Evolutionary conservation across 345 rosid genomes (phyloP), one percentile per base, ranked within the genome.

Genomic region (Sapria himalayana): DNA sequence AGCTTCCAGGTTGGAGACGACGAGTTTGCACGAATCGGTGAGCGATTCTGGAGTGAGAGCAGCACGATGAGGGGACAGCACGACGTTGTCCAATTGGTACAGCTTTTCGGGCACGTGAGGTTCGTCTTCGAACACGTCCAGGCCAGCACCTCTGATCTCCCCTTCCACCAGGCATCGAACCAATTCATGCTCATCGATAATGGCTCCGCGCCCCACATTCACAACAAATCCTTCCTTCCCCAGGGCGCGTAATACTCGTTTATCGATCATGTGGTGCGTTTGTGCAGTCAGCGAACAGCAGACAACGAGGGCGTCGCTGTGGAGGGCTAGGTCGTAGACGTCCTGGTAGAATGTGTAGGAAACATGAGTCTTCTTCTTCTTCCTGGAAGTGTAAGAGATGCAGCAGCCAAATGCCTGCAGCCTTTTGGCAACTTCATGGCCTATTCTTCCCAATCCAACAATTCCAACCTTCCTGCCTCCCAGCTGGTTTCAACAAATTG

Each of bases 101-200:
- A 80, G 56, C 50, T 70, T 74, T 25, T 56, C 29, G 0, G 85
- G 78, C 29, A 76, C 64, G 45, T 50, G 5, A 27, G 85, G 93
- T 42, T 85, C 93, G 2, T 74, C 48, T 70, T 74, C 82, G 54
- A 74, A 74, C 59, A 85, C 82, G 57, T 85, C 93, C 41, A 85
- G 67, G 21, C 85, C 91, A 0, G 78, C 82, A 40, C 91, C 91
- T 16, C 75, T 76, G 19, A 80, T 59, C 29, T 76, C 65, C 10
- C 96, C 80, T 25, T 22, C 41, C 33, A 64, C 52, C 51, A 85
- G 50, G 37, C 62, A 64, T 45, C 58, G 57, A 7, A 76, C 80
- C 57, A 76, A 39, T 51, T 76, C 96, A 56, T 69, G 55, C 55
- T 75, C 79, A 4, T 75, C 72, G 9, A 72, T 18, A 37, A 75